A percentile compares a stretch with the other conserved stretches of the same genome.
Evolutionary conservation across 805 yeast genomes (phyloP).

Genomic region (Schizosaccharomyces pombe): ASM294v3 CU329670.1:1878501-1879000

Average conservation of each 20-base stretch:
- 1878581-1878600: background rate
- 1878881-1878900: background rate
- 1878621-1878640: background rate
- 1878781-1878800: background rate
- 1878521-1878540: slow-evolving; percentile 2
- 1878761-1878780: background rate
- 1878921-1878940: background rate
- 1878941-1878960: background rate
- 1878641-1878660: background rate
- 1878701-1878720: slow-evolving; percentile 1
- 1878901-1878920: slow-evolving; percentile 3
- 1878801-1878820: background rate
- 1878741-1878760: background rate
- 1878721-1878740: background rate
- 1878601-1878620: background rate
- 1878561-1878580: slow-evolving; percentile 4
- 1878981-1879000: background rate
- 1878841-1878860: background rate
- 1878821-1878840: background rate
- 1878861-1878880: background rate
- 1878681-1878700: background rate
- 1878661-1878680: background rate
- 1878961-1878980: background rate
- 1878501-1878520: slow-evolving; percentile 1
- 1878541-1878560: slow-evolving; percentile 2